Conservation (phyloP, 108 stramenopile species). For the Ochromonas danica region DNA sequence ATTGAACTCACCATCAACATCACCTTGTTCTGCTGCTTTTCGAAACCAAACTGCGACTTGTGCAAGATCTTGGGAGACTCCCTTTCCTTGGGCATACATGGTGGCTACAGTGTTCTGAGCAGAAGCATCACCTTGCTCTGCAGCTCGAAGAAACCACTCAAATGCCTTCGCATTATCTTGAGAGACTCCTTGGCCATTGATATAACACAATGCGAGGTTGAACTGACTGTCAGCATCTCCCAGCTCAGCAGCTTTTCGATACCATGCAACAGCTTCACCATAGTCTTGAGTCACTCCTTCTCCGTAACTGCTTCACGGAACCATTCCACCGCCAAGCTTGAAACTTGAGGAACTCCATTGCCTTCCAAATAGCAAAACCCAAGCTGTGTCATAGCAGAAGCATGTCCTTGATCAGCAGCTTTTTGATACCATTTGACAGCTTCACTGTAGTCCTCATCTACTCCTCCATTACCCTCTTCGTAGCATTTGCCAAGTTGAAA, state of each 20-base stretch:
- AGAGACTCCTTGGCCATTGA: background rate
- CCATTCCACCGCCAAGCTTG: background rate
- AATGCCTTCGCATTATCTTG: background rate
- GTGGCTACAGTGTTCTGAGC: background rate
- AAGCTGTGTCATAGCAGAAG: background rate
- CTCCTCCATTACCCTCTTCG: background rate
- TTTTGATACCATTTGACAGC: background rate
- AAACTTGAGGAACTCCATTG: background rate
- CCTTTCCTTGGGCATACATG: background rate
- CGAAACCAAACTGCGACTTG: background rate
- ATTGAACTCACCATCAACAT: background rate
- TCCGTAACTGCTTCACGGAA: background rate
- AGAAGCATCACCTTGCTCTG: background rate
- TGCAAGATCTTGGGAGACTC: background rate
- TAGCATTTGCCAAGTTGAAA: background rate
- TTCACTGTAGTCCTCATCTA: background rate
- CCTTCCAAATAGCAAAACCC: background rate
- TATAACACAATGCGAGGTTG: background rate
- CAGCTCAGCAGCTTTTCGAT: background rate
- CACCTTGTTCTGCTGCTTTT: background rate
- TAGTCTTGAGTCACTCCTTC: too few relatives aligned
- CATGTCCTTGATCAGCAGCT: background rate
- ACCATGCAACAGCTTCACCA: background rate
- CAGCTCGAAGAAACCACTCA: background rate
- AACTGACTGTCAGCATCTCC: background rate